A percentile compares a stretch with the other conserved stretches of the same genome.
Evolutionary conservation across 2,329 filamentous ascomycete species (phyloP).

Genomic region (Didymella sp.): DNA sequence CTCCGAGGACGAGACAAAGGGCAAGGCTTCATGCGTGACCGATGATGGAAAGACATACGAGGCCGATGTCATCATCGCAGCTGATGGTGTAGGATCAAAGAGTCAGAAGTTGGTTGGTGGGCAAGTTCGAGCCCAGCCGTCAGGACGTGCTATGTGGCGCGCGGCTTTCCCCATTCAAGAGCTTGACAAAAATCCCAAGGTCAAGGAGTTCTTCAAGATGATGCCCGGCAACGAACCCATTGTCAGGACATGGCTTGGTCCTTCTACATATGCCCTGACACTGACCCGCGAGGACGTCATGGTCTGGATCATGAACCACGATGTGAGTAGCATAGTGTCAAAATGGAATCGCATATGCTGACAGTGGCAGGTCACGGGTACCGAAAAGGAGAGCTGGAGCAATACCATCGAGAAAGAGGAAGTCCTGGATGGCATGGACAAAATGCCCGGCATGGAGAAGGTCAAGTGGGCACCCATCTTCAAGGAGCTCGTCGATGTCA

Average conservation of each 20-base stretch:
- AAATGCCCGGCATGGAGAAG: constrained; percentile 51
- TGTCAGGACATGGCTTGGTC: constrained; percentile 55
- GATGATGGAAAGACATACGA: constrained; percentile 53
- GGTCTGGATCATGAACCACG: constrained; percentile 61
- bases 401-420: constrained; percentile 56
- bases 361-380: constrained; percentile 50
- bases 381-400: constrained; percentile 56
- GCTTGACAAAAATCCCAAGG: constrained; percentile 55
- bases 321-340: constrained; percentile 37
- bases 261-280: constrained; percentile 55
- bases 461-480: constrained; percentile 56
- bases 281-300: constrained; percentile 56
- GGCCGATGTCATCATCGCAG: constrained; percentile 52
- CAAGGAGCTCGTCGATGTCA: constrained; percentile 54
- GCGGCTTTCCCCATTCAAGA: constrained; percentile 53
- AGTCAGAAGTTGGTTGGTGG: constrained; percentile 55
- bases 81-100: constrained; percentile 55
- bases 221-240: constrained; percentile 53
- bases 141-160: constrained; percentile 51
- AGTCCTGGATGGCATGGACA: constrained; percentile 55
- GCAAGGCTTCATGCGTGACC: constrained; percentile 45
- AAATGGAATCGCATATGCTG: constrained; percentile 3
- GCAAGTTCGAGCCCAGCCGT: constrained; percentile 52
- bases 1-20: constrained; percentile 52
- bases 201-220: constrained; percentile 57